These are phyloP conservation scores for Arabidopsis arenosa DNA, from an alignment of 345 rosid genomes.

Conservation along the genomic window DNA sequence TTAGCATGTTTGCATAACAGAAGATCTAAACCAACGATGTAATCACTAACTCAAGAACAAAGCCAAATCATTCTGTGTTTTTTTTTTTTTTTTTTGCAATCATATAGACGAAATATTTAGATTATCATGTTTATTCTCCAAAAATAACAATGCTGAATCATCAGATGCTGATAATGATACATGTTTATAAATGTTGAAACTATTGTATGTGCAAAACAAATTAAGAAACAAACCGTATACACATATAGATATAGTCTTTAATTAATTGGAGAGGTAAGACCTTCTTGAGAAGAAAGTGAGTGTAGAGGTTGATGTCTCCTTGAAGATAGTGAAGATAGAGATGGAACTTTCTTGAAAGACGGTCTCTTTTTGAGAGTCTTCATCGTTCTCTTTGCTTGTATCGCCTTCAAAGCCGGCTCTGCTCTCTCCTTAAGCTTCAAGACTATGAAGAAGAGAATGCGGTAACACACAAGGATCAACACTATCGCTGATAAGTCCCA, in stretches of 20 bases:
- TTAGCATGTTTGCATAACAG: background rate
- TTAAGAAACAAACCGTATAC: constrained; percentile 31
- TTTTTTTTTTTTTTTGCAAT: background rate
- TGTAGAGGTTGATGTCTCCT: constrained; percentile 68
- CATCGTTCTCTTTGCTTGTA: constrained; percentile 67
- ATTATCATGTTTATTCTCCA: constrained; percentile 14
- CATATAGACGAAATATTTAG: background rate
- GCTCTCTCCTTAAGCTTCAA: constrained; percentile 86
- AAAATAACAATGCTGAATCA: constrained; percentile 25
- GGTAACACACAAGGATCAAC: constrained; percentile 66
- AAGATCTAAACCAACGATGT: background rate
- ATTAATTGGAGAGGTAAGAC: constrained; percentile 71
- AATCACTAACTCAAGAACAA: background rate
- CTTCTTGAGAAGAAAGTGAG: constrained; percentile 89
- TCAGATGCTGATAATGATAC: constrained; percentile 17
- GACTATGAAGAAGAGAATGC: constrained; percentile 74
- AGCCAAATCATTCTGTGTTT: background rate
- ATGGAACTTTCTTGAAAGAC: constrained; percentile 67
- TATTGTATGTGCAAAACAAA: constrained; percentile 41
- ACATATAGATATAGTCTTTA: constrained; percentile 19
- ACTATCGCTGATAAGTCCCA: constrained; percentile 76
- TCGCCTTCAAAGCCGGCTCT: constrained; percentile 57
- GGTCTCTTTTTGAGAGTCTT: constrained; percentile 70
- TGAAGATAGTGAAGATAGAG: constrained; percentile 55
- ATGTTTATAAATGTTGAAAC: constrained; percentile 31